Evolutionary conservation across 768 basidiomycete species (phyloP).

Genomic region (Kwoniella pini): DNA sequence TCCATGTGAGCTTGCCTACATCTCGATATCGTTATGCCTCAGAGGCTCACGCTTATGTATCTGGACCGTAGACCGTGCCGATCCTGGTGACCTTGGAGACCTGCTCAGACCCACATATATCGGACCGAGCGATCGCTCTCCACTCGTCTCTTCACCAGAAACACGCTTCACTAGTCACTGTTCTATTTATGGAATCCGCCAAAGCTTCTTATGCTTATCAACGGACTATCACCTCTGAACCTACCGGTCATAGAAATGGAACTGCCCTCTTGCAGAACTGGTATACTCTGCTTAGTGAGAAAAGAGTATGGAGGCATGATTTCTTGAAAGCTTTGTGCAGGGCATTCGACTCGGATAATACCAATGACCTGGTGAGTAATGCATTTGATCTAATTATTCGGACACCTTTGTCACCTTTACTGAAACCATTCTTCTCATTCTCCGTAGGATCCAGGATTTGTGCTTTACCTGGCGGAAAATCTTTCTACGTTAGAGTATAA

Average conservation of each 20-base stretch:
- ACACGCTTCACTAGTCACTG: conserved; percentile 84
- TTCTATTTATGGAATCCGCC: conserved; percentile 78
- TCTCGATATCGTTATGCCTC: no score
- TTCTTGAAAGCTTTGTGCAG: conserved; percentile 81
- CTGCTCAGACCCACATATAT: conserved; percentile 63
- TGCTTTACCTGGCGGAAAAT: conserved; percentile 92
- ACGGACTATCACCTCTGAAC: conserved; percentile 54
- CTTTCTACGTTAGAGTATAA: conserved; percentile 91
- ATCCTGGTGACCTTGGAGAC: conserved; percentile 93
- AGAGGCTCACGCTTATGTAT: background rate
- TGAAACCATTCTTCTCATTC: background rate
- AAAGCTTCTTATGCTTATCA: conserved; percentile 82
- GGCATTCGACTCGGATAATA: conserved; percentile 70
- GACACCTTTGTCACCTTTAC: background rate
- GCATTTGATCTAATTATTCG: background rate
- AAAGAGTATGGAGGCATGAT: conserved; percentile 78
- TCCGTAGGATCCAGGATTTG: conserved; percentile 71
- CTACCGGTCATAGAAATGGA: conserved; percentile 61
- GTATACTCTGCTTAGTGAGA: conserved; percentile 90
- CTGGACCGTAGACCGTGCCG: conserved; percentile 72
- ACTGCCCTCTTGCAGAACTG: conserved; percentile 80
- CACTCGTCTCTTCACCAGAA: conserved; percentile 83
- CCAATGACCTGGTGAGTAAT: conserved; percentile 4
- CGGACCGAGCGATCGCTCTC: conserved; percentile 73
- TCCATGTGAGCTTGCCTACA: conserved; percentile 68